Conservation (phyloP, 2,329 filamentous ascomycete genomes). For the Diaporthe aspalathi region DNA sequence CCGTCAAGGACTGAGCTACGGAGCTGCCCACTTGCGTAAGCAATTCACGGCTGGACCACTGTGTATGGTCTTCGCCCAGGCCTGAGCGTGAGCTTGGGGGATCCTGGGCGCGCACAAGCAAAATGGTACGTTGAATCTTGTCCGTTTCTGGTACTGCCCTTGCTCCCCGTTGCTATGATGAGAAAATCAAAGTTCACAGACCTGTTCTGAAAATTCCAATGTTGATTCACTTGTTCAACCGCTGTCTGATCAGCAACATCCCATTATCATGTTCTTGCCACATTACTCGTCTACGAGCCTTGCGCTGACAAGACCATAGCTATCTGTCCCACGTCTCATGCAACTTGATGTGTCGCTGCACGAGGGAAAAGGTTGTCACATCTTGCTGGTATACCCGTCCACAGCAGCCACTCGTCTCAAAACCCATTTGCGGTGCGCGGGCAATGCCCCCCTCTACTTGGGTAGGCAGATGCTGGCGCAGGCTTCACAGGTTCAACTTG, state of each 20-base stretch:
- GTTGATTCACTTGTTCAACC: conserved; percentile 83
- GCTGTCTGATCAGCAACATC: conserved; percentile 73
- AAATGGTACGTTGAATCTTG: conserved; percentile 53
- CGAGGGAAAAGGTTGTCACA: neutral
- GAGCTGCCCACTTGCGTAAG: neutral
- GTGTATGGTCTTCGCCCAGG: neutral
- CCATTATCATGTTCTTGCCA: conserved; percentile 37
- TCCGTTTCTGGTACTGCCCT: conserved; percentile 17
- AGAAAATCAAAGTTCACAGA: conserved; percentile 79
- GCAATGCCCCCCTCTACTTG: too few species aligned
- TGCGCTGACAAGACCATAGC: conserved; percentile 26
- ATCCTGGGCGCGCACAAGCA: neutral
- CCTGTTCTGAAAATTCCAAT: conserved; percentile 79
- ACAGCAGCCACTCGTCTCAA: neutral
- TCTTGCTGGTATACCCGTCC: neutral
- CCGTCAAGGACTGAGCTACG: conserved; percentile 9
- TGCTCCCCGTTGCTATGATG: conserved; percentile 71
- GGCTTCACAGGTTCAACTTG: neutral
- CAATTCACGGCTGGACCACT: neutral
- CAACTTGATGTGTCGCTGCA: neutral
- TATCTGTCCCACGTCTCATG: neutral
- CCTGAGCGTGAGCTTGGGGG: neutral
- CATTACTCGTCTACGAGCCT: conserved; percentile 33
- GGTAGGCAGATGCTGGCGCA: neutral
- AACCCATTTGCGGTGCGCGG: too few species aligned